These are phyloP conservation scores for Yamadazyma membranifaciens DNA, from an alignment of 1,139 yeast species.

Conservation along the genomic window DNA sequence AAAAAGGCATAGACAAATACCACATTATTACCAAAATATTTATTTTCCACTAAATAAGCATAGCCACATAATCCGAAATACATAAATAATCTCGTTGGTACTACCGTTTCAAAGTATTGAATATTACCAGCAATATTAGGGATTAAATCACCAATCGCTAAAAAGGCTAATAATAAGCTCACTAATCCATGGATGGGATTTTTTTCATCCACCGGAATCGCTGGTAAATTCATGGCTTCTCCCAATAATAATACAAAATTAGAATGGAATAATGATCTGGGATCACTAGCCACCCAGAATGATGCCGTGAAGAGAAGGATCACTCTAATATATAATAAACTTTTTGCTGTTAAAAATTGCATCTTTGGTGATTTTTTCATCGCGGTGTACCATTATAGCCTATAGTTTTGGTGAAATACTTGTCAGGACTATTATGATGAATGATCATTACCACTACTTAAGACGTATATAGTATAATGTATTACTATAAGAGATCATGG, in stretches of 20 bases:
- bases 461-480: no score
- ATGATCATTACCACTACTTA: no score
- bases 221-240: conserved; percentile 55
- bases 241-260: conserved; percentile 56
- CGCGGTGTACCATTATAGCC: no score
- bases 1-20: conserved; percentile 61
- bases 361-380: conserved; percentile 23
- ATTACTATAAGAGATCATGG: no score
- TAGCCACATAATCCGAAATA: conserved; percentile 53
- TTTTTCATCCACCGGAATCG: conserved; percentile 37
- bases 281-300: conserved; percentile 62
- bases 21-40: conserved; percentile 56
- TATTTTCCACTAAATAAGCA: conserved; percentile 39
- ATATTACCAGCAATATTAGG: conserved; percentile 58
- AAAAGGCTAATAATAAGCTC: conserved; percentile 41
- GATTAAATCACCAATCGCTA: conserved; percentile 53
- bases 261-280: conserved; percentile 36
- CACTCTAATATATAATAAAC: conserved; percentile 49
- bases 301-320: conserved; percentile 45
- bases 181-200: conserved; percentile 55
- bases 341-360: conserved; percentile 57
- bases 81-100: conserved; percentile 62
- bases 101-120: conserved; percentile 60
- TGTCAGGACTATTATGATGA: no score
- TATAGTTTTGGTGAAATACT: no score